These are phyloP conservation scores for Pyropia haitanensis DNA, from an alignment of 23 red algal genomes.

Conservation along the genomic window DNA sequence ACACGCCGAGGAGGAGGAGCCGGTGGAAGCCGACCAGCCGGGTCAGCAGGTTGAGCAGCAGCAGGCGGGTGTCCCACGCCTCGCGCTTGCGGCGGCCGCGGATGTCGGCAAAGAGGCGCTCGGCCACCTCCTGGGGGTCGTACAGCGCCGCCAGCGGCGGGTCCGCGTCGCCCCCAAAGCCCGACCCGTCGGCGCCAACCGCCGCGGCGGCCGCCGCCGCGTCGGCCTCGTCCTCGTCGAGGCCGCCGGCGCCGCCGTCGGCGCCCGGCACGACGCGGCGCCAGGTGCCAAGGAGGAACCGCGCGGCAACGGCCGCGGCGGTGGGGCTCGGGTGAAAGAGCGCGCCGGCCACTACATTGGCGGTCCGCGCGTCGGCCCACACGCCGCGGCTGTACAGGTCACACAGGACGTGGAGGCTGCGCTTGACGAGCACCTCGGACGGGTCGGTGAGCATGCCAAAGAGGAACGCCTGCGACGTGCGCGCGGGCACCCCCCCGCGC, in stretches of 20 bases:
- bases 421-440: conserved; percentile 53
- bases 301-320: conserved; percentile 45
- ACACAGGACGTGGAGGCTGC: conserved; percentile 42
- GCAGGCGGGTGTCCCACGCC: conserved; percentile 43
- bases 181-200: conserved; percentile 33
- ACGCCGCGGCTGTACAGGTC: conserved; percentile 58
- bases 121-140: conserved; percentile 75
- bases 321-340: conserved; percentile 62
- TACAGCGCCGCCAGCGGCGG: conserved; percentile 60
- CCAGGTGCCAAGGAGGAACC: conserved; percentile 77
- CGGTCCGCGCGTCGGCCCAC: conserved; percentile 71
- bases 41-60: conserved; percentile 67
- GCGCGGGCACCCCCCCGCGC: conserved; percentile 16
- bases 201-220: conserved; percentile 1
- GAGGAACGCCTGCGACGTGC: conserved; percentile 47
- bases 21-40: conserved; percentile 57
- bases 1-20: conserved; percentile 68
- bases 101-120: conserved; percentile 68
- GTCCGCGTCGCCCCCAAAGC: conserved; percentile 20
- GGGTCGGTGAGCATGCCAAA: conserved; percentile 47
- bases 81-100: conserved; percentile 39
- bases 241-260: conserved; percentile 7
- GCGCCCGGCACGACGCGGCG: conserved; percentile 9
- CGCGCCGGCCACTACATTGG: conserved; percentile 61
- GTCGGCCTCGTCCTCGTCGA: conserved; percentile 43